phyloP scores from a whole-genome alignment of 345 rosid species.

The Hibiscus trionum region DNA sequence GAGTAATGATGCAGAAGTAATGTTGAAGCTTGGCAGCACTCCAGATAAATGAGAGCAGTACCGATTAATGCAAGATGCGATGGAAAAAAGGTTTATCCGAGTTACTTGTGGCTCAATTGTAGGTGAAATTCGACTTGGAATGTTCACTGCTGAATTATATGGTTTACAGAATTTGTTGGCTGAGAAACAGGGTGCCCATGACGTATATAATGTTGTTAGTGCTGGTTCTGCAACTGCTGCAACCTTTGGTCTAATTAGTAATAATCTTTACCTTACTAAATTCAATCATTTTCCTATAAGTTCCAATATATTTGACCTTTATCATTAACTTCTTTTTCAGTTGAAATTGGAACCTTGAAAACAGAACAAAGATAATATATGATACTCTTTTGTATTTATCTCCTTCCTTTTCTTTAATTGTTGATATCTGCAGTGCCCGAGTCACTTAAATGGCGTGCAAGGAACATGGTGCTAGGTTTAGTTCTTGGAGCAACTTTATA shows the following conservation, averaged over 20 bases:
- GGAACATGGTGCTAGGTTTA: constrained; percentile 77
- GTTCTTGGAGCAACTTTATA: constrained; percentile 70
- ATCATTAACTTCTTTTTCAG: background rate
- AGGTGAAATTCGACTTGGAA: constrained; percentile 88
- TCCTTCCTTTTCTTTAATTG: background rate
- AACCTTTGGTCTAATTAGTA: constrained; percentile 75
- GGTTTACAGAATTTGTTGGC: constrained; percentile 73
- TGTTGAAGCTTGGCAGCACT: constrained; percentile 94
- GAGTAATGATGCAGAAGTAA: constrained; percentile 96
- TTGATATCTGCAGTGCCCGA: constrained; percentile 60
- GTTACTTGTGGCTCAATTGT: constrained; percentile 86
- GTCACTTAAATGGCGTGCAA: constrained; percentile 67
- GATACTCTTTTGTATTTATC: background rate
- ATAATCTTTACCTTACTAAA: constrained; percentile 9
- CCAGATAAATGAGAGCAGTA: constrained; percentile 84
- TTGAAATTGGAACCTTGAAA: background rate
- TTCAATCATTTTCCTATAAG: background rate
- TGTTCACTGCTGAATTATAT: constrained; percentile 80
- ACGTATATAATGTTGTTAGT: constrained; percentile 71
- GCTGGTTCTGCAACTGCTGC: constrained; percentile 98
- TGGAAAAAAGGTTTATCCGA: constrained; percentile 84
- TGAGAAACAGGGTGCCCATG: constrained; percentile 73
- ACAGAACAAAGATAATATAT: background rate
- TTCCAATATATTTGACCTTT: background rate
- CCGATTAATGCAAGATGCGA: constrained; percentile 83